These are phyloP conservation scores for Chenopodium formosanum DNA, from an alignment of 148 eudicot species.

Conservation along the genomic window DNA sequence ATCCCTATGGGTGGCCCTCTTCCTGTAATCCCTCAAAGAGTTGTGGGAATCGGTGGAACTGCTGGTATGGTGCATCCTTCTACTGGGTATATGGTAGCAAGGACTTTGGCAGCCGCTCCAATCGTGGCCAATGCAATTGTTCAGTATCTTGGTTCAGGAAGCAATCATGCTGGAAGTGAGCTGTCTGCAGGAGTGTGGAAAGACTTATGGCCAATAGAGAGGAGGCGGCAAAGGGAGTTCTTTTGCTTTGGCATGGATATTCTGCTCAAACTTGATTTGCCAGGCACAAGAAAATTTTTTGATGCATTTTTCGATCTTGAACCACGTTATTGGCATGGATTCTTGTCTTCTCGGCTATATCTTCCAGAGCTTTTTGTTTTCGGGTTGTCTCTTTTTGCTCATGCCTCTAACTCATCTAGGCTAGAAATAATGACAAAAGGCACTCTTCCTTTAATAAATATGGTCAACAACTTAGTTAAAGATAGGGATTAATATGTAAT, in stretches of 20 bases:
- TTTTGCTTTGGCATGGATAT: conserved; percentile 99
- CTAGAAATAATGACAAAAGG: conserved; percentile 97
- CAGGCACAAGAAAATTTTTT: conserved; percentile 85
- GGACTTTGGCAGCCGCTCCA: conserved; percentile 98
- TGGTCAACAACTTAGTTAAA: conserved; percentile 69
- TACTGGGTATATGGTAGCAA: conserved; percentile 97
- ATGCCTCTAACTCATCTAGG: conserved; percentile 88
- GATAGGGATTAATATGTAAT: conserved; percentile 52
- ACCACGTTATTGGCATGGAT: conserved; percentile 98
- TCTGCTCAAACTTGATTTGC: conserved; percentile 87
- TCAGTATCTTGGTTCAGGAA: conserved; percentile 57
- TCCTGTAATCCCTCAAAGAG: conserved; percentile 88
- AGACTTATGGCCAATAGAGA: conserved; percentile 92
- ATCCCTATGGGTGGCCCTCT: conserved; percentile 99
- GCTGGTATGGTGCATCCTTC: conserved; percentile 99
- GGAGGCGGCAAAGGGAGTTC: conserved; percentile 93
- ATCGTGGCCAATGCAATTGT: conserved; percentile 80
- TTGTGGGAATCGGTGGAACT: conserved; percentile 95
- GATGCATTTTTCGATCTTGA: conserved; percentile 91
- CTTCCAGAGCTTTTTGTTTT: conserved; percentile 82
- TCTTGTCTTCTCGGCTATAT: conserved; percentile 83
- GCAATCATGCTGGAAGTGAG: conserved; percentile 40
- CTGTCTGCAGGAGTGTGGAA: conserved; percentile 82
- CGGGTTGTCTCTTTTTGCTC: conserved; percentile 78
- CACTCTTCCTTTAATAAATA: conserved; percentile 75